Conservation (phyloP, 148 eudicot species). For the Chenopodium quinoa region DNA sequence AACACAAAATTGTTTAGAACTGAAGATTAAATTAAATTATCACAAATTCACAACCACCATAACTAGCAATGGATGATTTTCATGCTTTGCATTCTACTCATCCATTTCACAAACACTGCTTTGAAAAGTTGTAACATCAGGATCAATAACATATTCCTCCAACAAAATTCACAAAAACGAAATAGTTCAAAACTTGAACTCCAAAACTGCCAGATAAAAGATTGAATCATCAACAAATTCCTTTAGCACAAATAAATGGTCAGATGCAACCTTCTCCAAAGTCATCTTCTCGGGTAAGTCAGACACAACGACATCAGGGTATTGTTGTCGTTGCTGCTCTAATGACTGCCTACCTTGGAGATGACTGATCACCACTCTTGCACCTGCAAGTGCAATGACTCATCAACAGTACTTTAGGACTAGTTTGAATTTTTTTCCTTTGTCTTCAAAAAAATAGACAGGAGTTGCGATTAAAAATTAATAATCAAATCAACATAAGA, state of each 20-base stretch:
- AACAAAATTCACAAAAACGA: not conserved
- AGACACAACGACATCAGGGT: conserved; percentile 61
- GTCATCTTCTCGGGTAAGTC: conserved; percentile 55
- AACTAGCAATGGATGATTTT: not conserved
- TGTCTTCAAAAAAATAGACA: no score
- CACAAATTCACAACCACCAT: not conserved
- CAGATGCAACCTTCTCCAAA: conserved; percentile 51
- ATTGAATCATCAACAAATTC: conserved; percentile 55
- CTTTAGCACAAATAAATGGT: conserved; percentile 41
- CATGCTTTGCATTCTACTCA: not conserved
- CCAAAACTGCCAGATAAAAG: conserved; percentile 64
- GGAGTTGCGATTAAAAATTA: not conserved
- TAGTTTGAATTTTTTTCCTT: not conserved
- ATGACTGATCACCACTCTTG: conserved; percentile 87
- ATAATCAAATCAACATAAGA: not conserved
- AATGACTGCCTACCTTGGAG: conserved; percentile 59
- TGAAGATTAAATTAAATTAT: not conserved
- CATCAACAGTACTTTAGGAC: not conserved
- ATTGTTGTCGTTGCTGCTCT: conserved; percentile 52
- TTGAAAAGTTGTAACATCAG: not conserved
- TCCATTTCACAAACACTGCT: not conserved
- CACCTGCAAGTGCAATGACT: conserved; percentile 44
- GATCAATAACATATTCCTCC: not conserved
- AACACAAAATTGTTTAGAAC: not conserved
- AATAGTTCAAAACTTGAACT: conserved; percentile 27